phyloP scores from a whole-genome alignment of 1,284 basidiomycete genomes.

The Boletus semigastroideus region DNA sequence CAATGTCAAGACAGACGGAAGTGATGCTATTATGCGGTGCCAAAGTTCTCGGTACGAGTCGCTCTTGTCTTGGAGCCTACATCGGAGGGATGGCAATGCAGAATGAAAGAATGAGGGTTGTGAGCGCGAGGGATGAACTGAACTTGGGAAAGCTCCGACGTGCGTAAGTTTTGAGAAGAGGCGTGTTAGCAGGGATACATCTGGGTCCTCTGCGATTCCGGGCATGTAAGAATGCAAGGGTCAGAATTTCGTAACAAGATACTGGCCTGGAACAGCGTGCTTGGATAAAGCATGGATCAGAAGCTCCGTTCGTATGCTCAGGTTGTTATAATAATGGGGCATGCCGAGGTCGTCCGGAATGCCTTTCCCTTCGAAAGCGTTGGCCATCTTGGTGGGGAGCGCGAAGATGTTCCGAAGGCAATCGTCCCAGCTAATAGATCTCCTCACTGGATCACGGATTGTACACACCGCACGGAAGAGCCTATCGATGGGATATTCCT shows the following conservation, averaged over 20 bases:
- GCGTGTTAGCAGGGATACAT: conserved; percentile 41
- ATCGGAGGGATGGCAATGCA: conserved; percentile 48
- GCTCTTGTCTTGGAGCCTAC: conserved; percentile 34
- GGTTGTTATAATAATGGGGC: conserved; percentile 49
- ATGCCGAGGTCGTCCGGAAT: conserved; percentile 52
- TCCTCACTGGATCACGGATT: conserved; percentile 27
- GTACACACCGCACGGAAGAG: conserved; percentile 54
- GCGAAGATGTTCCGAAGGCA: conserved; percentile 58
- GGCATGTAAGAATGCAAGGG: conserved; percentile 11
- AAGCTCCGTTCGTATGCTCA: conserved; percentile 56
- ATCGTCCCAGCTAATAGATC: conserved; percentile 62
- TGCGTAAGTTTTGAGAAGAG: conserved; percentile 66
- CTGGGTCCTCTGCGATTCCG: conserved; percentile 17
- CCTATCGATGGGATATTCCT: conserved; percentile 67
- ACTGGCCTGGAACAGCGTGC: conserved; percentile 33
- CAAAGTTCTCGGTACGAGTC: conserved; percentile 50
- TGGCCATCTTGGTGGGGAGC: conserved; percentile 68
- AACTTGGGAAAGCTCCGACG: conserved; percentile 60
- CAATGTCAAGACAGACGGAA: conserved; percentile 54
- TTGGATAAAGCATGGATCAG: conserved; percentile 39
- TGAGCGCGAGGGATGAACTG: conserved; percentile 45
- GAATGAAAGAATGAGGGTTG: conserved; percentile 66
- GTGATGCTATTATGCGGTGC: conserved; percentile 44
- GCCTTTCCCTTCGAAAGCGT: conserved; percentile 45
- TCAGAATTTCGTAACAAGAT: not conserved